phyloP scores from a whole-genome alignment of 352 stramenopile species.

The Globisporangium camurandrum region DNA sequence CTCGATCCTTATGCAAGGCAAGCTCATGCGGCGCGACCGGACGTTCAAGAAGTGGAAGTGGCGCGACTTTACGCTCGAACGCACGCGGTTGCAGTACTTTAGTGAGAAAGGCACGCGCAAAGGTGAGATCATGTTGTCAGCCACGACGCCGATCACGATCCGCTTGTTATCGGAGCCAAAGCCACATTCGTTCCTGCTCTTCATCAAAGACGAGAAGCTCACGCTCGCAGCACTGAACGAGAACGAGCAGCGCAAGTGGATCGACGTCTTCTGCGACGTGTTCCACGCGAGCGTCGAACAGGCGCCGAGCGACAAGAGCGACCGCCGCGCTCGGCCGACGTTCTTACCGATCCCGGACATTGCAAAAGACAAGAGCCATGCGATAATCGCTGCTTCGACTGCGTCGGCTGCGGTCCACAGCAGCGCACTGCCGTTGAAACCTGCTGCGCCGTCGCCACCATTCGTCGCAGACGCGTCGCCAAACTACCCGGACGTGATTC shows the following conservation, averaged over 20 bases:
- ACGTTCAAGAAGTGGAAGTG: constrained; percentile 81
- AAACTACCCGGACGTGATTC: constrained; percentile 29
- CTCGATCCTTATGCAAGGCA: constrained; percentile 46
- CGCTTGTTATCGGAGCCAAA: constrained; percentile 63
- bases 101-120: constrained; percentile 69
- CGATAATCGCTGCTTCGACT: no score
- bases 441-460: no score
- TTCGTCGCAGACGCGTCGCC: background rate
- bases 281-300: constrained; percentile 75
- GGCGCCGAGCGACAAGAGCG: constrained; percentile 38
- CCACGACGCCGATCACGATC: constrained; percentile 68
- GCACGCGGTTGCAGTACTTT: constrained; percentile 65
- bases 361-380: constrained; percentile 9
- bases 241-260: constrained; percentile 61
- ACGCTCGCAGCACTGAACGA: constrained; percentile 68
- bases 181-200: constrained; percentile 61
- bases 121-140: constrained; percentile 51
- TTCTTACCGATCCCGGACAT: constrained; percentile 66
- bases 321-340: constrained; percentile 50
- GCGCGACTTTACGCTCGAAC: constrained; percentile 73
- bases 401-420: constrained; percentile 8
- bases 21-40: constrained; percentile 69
- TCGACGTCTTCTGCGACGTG: constrained; percentile 69
- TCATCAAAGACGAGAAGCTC: constrained; percentile 77
- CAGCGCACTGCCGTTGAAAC: no score